phyloP scores from a whole-genome alignment of 2,329 filamentous ascomycete species.

The Drechslera avenae region DNA sequence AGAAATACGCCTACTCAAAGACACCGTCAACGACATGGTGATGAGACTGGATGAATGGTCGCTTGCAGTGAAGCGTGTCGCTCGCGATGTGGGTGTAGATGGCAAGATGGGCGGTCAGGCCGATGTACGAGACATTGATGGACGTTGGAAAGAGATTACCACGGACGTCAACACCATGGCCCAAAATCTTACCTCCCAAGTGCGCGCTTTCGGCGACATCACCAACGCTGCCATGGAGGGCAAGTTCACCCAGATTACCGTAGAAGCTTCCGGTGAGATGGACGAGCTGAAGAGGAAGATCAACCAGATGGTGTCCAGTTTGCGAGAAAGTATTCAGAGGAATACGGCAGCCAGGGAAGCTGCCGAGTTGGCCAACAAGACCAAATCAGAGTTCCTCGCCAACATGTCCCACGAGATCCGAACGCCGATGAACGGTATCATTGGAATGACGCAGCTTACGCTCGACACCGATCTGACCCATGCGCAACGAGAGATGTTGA shows the following conservation, averaged over 20 bases:
- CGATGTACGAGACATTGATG: conserved; percentile 88
- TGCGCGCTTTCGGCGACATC: conserved; percentile 96
- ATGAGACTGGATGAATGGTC: conserved; percentile 94
- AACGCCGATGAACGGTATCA: conserved; percentile 97
- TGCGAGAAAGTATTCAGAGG: conserved; percentile 93
- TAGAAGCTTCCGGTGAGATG: conserved; percentile 98
- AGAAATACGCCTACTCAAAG: conserved; percentile 91
- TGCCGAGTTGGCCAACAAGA: conserved; percentile 95
- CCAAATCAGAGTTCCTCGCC: conserved; percentile 96
- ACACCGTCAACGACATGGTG: conserved; percentile 99
- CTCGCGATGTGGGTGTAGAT: conserved; percentile 94
- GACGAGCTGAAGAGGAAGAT: conserved; percentile 99
- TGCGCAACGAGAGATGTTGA: conserved; percentile 97
- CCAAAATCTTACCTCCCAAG: conserved; percentile 87
- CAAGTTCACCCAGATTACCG: conserved; percentile 95
- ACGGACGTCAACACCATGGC: conserved; percentile 94
- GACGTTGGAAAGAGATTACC: conserved; percentile 97
- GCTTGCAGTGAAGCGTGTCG: conserved; percentile 92
- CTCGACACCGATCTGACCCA: conserved; percentile 91
- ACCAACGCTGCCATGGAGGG: conserved; percentile 97
- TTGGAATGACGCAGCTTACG: conserved; percentile 96
- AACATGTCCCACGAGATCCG: conserved; percentile 99
- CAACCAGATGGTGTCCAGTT: conserved; percentile 97
- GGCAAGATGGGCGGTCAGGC: conserved; percentile 98
- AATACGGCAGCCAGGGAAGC: conserved; percentile 96